Base-by-base conservation (phyloP, 331 rosid species). In the Rosa hybrid region DNA sequence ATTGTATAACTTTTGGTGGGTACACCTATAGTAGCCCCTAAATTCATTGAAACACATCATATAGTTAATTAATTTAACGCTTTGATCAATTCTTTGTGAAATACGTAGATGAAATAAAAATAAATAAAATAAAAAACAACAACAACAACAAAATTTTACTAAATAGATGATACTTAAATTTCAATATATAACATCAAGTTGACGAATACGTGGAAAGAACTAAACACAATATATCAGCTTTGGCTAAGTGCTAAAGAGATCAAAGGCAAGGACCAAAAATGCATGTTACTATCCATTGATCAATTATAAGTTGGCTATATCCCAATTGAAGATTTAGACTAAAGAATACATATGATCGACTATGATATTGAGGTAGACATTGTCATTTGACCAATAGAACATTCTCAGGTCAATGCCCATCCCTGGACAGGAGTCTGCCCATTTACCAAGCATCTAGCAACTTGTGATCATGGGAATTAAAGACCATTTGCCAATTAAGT, bases 11-110 rank as follows among this genome's bases (percentile, higher is more conserved):
- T 86, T 91, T 76, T 90, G 94, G 86, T 91, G 93, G n/a, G 98
- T 93, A 88, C 98, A 93, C 79, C 98, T 84, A 48, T 85, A 94
- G 82, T 94, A 94, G 49, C 92, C 30, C 87, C 98, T 94, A 88
- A 25, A 20, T 75, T 2, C 45, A 51, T 8, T 2, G 12, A 59
- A 59, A 75, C 1, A 54, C 4, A 54, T 56, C 18, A 10, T 20
- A 69, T 4, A 5, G 73, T 9, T 20, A 4, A 27, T 5, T 34
- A 27, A 27, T 30, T 34, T 64, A 2, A 64, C n/a, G 70, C 44
- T 30, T 64, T 30, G 9, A 9, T 64, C n/a, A 60, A 23, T 60
- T 23, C 13, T 6, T 6, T 18, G 25, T 54, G 60, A 54, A 54
- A 53, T 5, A 18, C 21, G 23, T 18, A 13, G 54, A 49, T 13